Evolutionary conservation across 208 protist species (phyloP), one percentile per base, ranked within the genome.

Genomic region (Leishmania tarentolae): DNA sequence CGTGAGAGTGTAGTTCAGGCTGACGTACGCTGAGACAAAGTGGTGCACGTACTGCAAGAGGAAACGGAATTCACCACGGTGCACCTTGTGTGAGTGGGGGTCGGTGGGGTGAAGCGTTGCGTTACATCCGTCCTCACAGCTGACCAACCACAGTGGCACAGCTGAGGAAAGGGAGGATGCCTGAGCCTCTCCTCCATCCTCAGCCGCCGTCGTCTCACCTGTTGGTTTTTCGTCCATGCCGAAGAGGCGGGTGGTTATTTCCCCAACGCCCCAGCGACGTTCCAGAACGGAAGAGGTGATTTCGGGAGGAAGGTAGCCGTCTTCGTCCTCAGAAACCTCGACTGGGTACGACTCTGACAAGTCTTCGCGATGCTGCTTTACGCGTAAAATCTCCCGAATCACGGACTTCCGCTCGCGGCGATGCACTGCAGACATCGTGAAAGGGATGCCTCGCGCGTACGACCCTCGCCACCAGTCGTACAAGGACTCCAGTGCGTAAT

Each of bases 11-110:
- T 91, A 81, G 42, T 81, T 82, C 59, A 84, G 78, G 28, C 76
- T 77, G 21, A 86, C 83, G 81, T 88, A 88, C 3, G 82, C 82
- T 42, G 85, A 88, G 42, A 90, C 75, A 73, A 90, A 86, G 65
- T 87, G 83, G 52, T 92, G 87, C n/a, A 92, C 83, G 75, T 88
- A 92, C 52, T 84, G 65, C n/a, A 94, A 66, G 1, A 91, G 57
- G 52, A 88, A 91, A 42, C 88, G 88, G 31, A 92, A 76, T 76
- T 92, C 89, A 37, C 82, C 79, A 73, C 65, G 73, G 81, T 92
- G 88, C 61, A 94, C 66, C 76, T 91, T 86, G 63, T 74, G 76
- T 24, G 76, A 86, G 72, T 71, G 81, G 5, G 91, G 79, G 57
- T 91, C 86, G n/a, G 53, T 73, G 61, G 86, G 88, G 47, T 84